These are phyloP conservation scores for Metarhizium humberi DNA, from an alignment of 2,329 filamentous ascomycete species.

Conservation along the genomic window DNA sequence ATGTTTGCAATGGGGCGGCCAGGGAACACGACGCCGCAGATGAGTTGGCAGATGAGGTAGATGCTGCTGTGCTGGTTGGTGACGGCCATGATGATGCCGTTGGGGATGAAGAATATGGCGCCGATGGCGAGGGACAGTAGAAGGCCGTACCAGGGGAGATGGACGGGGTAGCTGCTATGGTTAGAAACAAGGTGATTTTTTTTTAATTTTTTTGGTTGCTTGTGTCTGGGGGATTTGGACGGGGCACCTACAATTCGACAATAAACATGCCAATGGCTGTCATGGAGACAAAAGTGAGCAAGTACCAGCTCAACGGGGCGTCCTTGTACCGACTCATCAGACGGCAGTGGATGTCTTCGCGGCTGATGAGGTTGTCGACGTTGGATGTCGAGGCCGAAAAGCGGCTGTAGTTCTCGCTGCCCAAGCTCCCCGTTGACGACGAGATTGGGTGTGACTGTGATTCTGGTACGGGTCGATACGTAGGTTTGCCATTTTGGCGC, in stretches of 20 bases:
- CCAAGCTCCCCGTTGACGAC: slow-evolving; percentile 9
- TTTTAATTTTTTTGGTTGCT: neutral
- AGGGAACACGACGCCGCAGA: slow-evolving; percentile 74
- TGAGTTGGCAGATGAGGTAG: slow-evolving; percentile 77
- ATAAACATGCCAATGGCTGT: slow-evolving; percentile 71
- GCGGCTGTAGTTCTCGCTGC: slow-evolving; percentile 11
- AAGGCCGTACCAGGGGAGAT: slow-evolving; percentile 80
- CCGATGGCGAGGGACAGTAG: slow-evolving; percentile 71
- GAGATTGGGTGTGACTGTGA: slow-evolving; percentile 15
- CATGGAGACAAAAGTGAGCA: slow-evolving; percentile 67
- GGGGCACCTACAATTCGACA: slow-evolving; percentile 64
- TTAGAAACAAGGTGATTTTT: neutral
- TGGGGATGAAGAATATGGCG: slow-evolving; percentile 76
- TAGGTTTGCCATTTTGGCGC: slow-evolving; percentile 36
- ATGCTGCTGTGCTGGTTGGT: slow-evolving; percentile 84
- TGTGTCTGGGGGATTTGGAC: neutral
- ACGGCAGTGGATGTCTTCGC: slow-evolving; percentile 76
- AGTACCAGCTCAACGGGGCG: slow-evolving; percentile 74
- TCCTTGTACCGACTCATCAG: slow-evolving; percentile 78
- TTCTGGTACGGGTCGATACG: slow-evolving; percentile 41
- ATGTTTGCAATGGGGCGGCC: slow-evolving; percentile 84
- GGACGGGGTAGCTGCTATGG: slow-evolving; percentile 56
- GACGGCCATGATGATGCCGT: slow-evolving; percentile 87
- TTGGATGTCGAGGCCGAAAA: slow-evolving; percentile 28
- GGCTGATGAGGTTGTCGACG: slow-evolving; percentile 49